Evolutionary conservation across 2,329 filamentous ascomycete species (phyloP), one percentile per base, ranked within the genome.

Genomic region (Aspergillus fructus): DNA sequence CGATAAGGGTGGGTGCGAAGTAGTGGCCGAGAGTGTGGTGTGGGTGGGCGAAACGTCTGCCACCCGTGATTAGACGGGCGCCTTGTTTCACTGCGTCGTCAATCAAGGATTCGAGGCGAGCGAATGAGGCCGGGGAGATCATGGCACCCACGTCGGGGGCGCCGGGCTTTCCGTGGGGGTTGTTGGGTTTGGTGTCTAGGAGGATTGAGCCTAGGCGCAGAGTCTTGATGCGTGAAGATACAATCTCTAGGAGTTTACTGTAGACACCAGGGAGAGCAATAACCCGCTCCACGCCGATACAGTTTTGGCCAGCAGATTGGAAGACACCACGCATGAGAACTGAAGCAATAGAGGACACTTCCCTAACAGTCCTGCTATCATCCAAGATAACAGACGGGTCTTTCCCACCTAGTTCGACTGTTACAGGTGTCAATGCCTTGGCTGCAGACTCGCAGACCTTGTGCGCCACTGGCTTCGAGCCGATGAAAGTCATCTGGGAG

Each of bases 301-400:
- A 99, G 78, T 99, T 99, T 75, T 99, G 94, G 1, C 94, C 94
- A 15, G 92, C 89, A 51, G 92, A 92, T 75, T 99, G 94, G 77
- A 97, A 99, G 9, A 91, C 91, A 52, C 93, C 94, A 53, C 94
- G 87, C 78, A 99, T 88, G 61, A 97, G 84, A 62, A 96, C 89
- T 61, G 92, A 90, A 40, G 85, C 84, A 49, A 97, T 87, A 42
- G 89, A 85, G 4, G 84, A 76, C 58, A 97, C 81, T 66, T 84
- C 79, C 64, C 74, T 68, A 15, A 77, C 58, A 4, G 76, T 91
- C 83, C 57, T 76, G 71, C 48, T 74, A 75, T 94, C 91, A 73
- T 97, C 92, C 41, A 97, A 86, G 21, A 99, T 78, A 59, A 99
- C 87, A 33, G 91, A 91, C 6, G 94, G 90, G 72, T 99, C 94